phyloP scores from a whole-genome alignment of 2,329 filamentous ascomycete species.

The Hortaea werneckii region DNA sequence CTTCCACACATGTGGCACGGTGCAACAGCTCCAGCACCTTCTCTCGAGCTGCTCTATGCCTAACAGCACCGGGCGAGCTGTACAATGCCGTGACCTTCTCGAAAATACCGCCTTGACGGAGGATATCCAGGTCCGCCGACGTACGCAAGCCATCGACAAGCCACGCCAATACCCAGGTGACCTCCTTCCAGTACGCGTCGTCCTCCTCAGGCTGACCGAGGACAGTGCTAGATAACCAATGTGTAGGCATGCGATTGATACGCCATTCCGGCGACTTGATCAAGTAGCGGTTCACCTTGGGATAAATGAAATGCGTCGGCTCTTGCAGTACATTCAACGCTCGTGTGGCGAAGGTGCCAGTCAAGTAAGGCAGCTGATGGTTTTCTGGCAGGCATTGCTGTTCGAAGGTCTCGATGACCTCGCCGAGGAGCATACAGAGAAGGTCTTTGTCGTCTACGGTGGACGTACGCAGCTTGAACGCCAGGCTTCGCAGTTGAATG shows the following conservation, averaged over 20 bases:
- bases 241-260: constrained; percentile 42
- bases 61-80: constrained; percentile 54
- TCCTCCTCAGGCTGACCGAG: constrained; percentile 64
- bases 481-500: constrained; percentile 55
- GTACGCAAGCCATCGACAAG: constrained; percentile 58
- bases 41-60: too few species aligned
- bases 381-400: constrained; percentile 37
- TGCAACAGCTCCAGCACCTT: constrained; percentile 55
- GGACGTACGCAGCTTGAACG: constrained; percentile 47
- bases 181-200: constrained; percentile 61
- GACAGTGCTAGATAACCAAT: constrained; percentile 60
- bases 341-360: constrained; percentile 64
- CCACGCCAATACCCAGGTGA: constrained; percentile 64
- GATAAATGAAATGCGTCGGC: constrained; percentile 73
- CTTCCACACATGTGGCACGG: constrained; percentile 55
- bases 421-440: constrained; percentile 68
- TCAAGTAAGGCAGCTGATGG: constrained; percentile 53
- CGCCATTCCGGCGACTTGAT: constrained; percentile 70
- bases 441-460: constrained; percentile 66
- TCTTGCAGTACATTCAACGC: constrained; percentile 61
- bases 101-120: constrained; percentile 54
- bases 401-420: constrained; percentile 61
- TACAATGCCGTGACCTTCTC: constrained; percentile 65
- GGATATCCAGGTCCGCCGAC: constrained; percentile 48
- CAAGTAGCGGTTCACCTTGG: constrained; percentile 76